Conservation (phyloP, 1,284 basidiomycete species). For the Coniferiporia weirii region DNA sequence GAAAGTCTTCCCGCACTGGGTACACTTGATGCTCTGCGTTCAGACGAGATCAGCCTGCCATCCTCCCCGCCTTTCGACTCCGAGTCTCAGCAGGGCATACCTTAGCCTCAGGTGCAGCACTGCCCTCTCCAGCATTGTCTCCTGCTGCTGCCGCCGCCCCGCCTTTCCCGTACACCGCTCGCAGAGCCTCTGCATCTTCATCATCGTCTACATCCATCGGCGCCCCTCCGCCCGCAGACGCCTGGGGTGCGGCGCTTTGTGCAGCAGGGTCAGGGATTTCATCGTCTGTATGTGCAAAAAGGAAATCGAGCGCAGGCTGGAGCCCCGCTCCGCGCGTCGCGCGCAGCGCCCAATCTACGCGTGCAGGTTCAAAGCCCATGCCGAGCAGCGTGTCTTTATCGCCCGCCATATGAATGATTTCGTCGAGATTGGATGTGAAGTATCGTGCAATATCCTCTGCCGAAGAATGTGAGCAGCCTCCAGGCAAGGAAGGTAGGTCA, state of each 20-base stretch:
- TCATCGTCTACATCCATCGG: constrained; percentile 60
- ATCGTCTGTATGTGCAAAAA: constrained; percentile 73
- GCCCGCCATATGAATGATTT: constrained; percentile 39
- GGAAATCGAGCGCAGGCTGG: constrained; percentile 86
- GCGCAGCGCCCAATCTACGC: constrained; percentile 84
- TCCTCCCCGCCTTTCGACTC: not conserved
- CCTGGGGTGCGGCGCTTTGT: constrained; percentile 18
- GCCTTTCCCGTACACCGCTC: constrained; percentile 39
- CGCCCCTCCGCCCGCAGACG: constrained; percentile 28
- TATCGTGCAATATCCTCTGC: no score
- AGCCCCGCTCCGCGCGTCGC: constrained; percentile 76
- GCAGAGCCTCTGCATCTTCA: constrained; percentile 55
- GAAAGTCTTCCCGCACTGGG: constrained; percentile 82
- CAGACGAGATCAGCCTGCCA: not conserved
- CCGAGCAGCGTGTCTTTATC: constrained; percentile 76
- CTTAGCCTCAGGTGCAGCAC: constrained; percentile 49
- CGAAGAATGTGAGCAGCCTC: no score
- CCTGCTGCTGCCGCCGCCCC: constrained; percentile 35
- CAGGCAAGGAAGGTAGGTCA: no score
- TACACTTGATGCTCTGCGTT: constrained; percentile 71
- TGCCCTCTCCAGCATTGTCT: constrained; percentile 23
- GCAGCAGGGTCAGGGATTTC: constrained; percentile 59
- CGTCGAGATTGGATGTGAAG: no score
- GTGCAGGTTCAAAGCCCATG: constrained; percentile 85
- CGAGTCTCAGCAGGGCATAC: constrained; percentile 29